Conservation (phyloP, 2,329 filamentous ascomycete species). For the Thyridium curvatum region DNA sequence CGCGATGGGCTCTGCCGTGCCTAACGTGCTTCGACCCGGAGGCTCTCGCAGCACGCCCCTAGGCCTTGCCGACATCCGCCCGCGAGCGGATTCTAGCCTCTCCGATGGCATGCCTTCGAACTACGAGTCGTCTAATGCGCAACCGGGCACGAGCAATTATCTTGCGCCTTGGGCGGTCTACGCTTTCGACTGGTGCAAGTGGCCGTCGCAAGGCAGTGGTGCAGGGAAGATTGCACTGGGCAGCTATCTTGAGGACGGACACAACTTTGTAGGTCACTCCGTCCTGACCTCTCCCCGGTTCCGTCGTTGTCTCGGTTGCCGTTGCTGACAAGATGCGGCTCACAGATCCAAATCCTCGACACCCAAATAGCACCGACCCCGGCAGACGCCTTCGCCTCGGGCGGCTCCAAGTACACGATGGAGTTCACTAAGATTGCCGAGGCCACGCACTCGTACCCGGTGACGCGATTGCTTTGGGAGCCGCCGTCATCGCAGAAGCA, state of each 20-base stretch:
- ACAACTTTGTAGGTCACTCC: constrained; percentile 74
- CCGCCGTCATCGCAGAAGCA: constrained; percentile 92
- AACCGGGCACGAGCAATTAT: constrained; percentile 81
- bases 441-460: constrained; percentile 95
- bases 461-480: constrained; percentile 93
- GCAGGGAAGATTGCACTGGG: constrained; percentile 91
- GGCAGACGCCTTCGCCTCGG: constrained; percentile 61
- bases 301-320: background rate
- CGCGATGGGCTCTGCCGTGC: constrained; percentile 34
- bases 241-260: constrained; percentile 94
- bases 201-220: constrained; percentile 72
- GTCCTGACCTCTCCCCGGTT: background rate
- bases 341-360: constrained; percentile 92
- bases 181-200: constrained; percentile 99
- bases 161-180: constrained; percentile 93
- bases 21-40: constrained; percentile 54
- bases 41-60: constrained; percentile 76
- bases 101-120: constrained; percentile 63
- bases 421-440: constrained; percentile 93
- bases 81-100: constrained; percentile 74
- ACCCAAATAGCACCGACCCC: constrained; percentile 70
- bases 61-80: constrained; percentile 85
- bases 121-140: constrained; percentile 57
- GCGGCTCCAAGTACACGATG: constrained; percentile 66
- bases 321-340: constrained; percentile 11